These are phyloP conservation scores for Pseudogymnoascus sp. DNA, from an alignment of 2,329 filamentous ascomycete species.

Conservation along the genomic window DNA sequence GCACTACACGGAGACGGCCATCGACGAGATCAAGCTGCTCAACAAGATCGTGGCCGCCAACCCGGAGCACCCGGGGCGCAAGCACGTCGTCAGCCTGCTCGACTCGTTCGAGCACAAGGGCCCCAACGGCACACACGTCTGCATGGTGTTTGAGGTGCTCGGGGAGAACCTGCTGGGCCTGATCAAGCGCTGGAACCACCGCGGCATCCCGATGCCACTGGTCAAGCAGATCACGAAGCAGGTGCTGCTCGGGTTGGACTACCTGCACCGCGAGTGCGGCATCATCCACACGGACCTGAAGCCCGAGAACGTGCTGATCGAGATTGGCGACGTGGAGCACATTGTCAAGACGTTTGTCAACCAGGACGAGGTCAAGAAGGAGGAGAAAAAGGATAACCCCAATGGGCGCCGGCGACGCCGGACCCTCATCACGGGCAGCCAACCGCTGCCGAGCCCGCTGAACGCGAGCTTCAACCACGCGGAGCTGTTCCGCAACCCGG, in stretches of 20 bases:
- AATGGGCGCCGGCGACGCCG: constrained; percentile 84
- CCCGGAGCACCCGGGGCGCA: constrained; percentile 84
- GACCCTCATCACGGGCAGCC: constrained; percentile 93
- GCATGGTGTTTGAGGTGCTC: constrained; percentile 98
- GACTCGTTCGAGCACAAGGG: constrained; percentile 98
- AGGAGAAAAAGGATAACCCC: constrained; percentile 73
- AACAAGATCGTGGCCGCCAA: constrained; percentile 96
- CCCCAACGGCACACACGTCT: constrained; percentile 91
- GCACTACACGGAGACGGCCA: constrained; percentile 96
- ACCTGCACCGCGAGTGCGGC: constrained; percentile 93
- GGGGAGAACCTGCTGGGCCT: constrained; percentile 90
- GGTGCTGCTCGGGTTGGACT: constrained; percentile 88
- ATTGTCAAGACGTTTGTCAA: constrained; percentile 96
- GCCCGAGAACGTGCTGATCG: constrained; percentile 95
- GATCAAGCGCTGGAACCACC: constrained; percentile 98
- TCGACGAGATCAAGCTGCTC: constrained; percentile 97
- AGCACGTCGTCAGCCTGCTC: constrained; percentile 89
- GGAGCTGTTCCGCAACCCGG: constrained; percentile 54
- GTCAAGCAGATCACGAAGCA: constrained; percentile 99
- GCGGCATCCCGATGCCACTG: constrained; percentile 89
- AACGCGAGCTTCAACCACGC: constrained; percentile 81
- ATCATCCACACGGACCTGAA: constrained; percentile 98
- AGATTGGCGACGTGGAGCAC: constrained; percentile 97
- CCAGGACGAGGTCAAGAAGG: constrained; percentile 54
- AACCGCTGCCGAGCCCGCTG: constrained; percentile 88